Base-by-base conservation (phyloP, 2,329 filamentous ascomycete species). In the Decorospora gaudefroyi region DNA sequence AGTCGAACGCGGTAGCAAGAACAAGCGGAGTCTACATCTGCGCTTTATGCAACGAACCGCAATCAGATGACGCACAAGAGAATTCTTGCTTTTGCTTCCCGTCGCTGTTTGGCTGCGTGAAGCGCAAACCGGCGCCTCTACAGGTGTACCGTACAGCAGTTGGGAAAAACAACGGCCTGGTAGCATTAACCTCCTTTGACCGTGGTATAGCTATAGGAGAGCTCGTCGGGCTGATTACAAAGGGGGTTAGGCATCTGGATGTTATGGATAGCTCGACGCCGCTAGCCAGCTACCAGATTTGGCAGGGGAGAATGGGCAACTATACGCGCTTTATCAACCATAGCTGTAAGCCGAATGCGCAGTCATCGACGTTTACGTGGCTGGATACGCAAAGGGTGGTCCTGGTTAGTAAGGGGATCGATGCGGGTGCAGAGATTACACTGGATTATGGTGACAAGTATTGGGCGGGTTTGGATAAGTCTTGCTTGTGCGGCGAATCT, bases 301-400 rank as follows among this genome's bases (percentile, higher is more conserved):
- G 75, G 72, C 80, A 83, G 57, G 79, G 78, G 0, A 64, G 66
- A 40, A 72, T 76, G 60, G 78, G 80, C 3, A 83, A 83, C 55
- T 81, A 78, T 51, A 82, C 79, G 2, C 71, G 79, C 1, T 83
- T 83, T 53, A 75, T 82, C 27, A 83, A 82, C 57, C 76, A 83
- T 55, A 81, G 78, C 30, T 83, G 79, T 60, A 74, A 76, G 11
- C 75, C 79, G 2, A 83, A 83, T 50, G 75, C 76, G 38, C 79
- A 81, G 55, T 81, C 79, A 31, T 74, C 81, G 52, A 72, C 73
- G 7, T 82, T 83, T 57, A 72, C 72, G n/a, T 82, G 80, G 79
- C 55, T 79, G 12, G 76, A 79, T 15, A 75, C 72, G 4, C 78
- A 83, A 62, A 69, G 78, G 9, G 76, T 82, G 9, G 68, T 83